Conservation (phyloP, 352 stramenopile species). For the Blastocystis sp. region DNA sequence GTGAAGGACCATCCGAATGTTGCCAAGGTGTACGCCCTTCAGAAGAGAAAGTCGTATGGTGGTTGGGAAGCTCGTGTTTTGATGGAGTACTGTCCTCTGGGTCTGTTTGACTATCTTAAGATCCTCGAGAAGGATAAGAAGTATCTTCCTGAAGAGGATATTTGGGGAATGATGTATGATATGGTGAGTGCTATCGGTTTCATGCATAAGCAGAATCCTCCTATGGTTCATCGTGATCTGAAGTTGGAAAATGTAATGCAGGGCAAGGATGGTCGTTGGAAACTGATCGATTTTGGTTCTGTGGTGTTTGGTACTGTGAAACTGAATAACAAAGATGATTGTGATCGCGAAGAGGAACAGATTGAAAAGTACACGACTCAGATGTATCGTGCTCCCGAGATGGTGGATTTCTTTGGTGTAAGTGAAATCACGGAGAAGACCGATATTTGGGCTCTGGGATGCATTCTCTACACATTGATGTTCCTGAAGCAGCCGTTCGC, state of each 20-base stretch:
- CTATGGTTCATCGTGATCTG: constrained; percentile 70
- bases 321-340: constrained; percentile 77
- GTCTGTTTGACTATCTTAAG: constrained; percentile 83
- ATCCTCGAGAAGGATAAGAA: constrained; percentile 72
- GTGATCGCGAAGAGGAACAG: constrained; percentile 80
- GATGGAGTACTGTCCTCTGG: constrained; percentile 69
- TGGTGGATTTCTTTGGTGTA: constrained; percentile 87
- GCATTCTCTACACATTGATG: constrained; percentile 86
- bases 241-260: constrained; percentile 4
- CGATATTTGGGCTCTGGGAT: constrained; percentile 87
- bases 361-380: constrained; percentile 90
- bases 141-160: constrained; percentile 71
- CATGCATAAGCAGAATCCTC: constrained; percentile 74
- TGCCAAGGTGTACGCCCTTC: constrained; percentile 52
- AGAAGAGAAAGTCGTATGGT: constrained; percentile 36
- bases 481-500: constrained; percentile 90
- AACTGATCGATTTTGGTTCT: constrained; percentile 82
- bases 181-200: constrained; percentile 70
- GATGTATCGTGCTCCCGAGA: constrained; percentile 91
- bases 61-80: constrained; percentile 65
- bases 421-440: constrained; percentile 81
- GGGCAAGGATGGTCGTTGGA: constrained; percentile 73
- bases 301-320: constrained; percentile 73
- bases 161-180: constrained; percentile 73
- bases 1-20: constrained; percentile 27